phyloP scores from a whole-genome alignment of 257 asterid genomes.

The Przewalskia tangutica region DNA sequence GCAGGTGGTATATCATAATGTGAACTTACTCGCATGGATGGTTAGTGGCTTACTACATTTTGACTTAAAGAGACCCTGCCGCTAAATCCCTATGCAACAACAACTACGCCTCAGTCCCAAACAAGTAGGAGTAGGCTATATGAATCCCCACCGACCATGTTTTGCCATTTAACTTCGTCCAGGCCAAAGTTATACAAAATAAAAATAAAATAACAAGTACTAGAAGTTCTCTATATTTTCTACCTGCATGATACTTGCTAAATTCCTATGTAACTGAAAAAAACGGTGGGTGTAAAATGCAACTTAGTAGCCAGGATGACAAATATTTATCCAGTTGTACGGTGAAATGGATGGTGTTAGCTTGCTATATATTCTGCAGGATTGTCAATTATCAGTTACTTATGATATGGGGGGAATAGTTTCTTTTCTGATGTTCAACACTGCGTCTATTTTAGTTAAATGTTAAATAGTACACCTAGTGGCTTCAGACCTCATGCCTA shows the following conservation, averaged over 20 bases:
- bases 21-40: neutral
- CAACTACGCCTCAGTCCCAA: neutral
- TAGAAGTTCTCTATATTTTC: neutral
- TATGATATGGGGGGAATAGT: neutral
- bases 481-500: constrained; percentile 1
- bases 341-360: neutral
- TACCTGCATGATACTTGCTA: neutral
- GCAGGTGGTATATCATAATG: neutral
- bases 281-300: neutral
- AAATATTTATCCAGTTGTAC: neutral
- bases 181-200: neutral
- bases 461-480: neutral
- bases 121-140: neutral
- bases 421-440: neutral
- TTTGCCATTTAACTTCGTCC: neutral
- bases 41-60: neutral
- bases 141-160: neutral
- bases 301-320: neutral
- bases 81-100: neutral
- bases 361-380: neutral
- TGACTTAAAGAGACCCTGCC: neutral
- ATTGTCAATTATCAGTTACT: neutral
- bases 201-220: neutral
- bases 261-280: neutral
- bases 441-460: neutral